Evolutionary conservation across 805 yeast genomes (phyloP).

Genomic region (Cyberlindnera nakhonratchasimensis): DNA sequence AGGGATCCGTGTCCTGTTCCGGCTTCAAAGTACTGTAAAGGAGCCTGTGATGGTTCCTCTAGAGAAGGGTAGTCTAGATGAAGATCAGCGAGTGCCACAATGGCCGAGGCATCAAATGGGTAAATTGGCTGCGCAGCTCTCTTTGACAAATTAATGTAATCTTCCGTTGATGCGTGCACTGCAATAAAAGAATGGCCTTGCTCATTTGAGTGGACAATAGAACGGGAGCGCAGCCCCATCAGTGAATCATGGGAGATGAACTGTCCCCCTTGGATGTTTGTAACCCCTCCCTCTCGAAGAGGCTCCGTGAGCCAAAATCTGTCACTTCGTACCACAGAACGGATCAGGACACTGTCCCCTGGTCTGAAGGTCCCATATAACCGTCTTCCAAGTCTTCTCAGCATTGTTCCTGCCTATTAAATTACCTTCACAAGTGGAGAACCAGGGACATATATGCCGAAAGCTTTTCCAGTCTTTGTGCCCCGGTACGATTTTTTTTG

Average conservation of each 20-base stretch:
- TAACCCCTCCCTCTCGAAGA: constrained; percentile 16
- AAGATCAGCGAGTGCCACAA: constrained; percentile 44
- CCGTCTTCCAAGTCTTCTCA: constrained; percentile 1
- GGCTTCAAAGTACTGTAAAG: constrained; percentile 45
- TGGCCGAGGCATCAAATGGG: constrained; percentile 45
- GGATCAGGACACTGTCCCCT: constrained; percentile 22
- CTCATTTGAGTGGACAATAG: constrained; percentile 27
- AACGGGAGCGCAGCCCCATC: constrained; percentile 37
- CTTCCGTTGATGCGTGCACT: constrained; percentile 43
- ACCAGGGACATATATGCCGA: too few species aligned
- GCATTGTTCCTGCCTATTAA: background rate
- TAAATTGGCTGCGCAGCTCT: constrained; percentile 52
- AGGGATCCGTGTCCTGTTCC: constrained; percentile 57
- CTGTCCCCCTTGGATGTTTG: constrained; percentile 24
- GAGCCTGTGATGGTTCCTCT: constrained; percentile 20
- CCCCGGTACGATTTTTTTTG: background rate
- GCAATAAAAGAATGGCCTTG: constrained; percentile 32
- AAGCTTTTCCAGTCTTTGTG: too few species aligned
- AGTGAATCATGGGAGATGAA: constrained; percentile 36
- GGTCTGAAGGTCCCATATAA: constrained; percentile 11
- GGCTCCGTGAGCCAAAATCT: constrained; percentile 28
- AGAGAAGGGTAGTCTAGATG: constrained; percentile 39
- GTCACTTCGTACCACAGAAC: constrained; percentile 22
- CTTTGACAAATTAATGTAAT: constrained; percentile 37
- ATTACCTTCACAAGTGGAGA: too few species aligned